Evolutionary conservation across 441 rosid species (phyloP).

Genomic region (Cnidoscolus chayamansa): DNA sequence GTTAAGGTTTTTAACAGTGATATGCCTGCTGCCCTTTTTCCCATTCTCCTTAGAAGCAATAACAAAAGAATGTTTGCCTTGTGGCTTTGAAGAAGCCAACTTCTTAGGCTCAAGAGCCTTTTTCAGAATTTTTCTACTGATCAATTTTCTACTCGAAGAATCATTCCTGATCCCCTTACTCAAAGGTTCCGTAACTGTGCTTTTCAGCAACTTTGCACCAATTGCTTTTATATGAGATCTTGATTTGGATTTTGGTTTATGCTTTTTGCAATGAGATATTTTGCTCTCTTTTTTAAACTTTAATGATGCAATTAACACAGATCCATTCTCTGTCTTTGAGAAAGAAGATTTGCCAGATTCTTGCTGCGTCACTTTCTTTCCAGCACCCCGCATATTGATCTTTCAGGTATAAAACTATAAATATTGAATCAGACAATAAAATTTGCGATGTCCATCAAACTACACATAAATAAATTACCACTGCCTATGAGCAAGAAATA

Average conservation of each 20-base stretch:
- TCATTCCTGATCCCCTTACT: constrained; percentile 30
- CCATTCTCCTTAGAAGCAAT: constrained; percentile 30
- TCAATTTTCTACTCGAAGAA: constrained; percentile 25
- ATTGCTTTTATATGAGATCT: constrained; percentile 37
- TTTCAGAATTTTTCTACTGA: constrained; percentile 24
- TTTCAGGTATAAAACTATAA: constrained; percentile 22
- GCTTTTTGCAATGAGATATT: constrained; percentile 33
- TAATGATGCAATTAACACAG: constrained; percentile 58
- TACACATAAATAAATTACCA: not conserved
- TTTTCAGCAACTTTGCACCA: constrained; percentile 32
- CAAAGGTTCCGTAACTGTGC: constrained; percentile 22
- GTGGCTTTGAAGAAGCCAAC: constrained; percentile 25
- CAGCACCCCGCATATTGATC: constrained; percentile 38
- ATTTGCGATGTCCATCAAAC: not conserved
- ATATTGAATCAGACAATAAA: not conserved
- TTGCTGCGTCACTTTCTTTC: constrained; percentile 29
- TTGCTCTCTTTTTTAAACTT: constrained; percentile 37
- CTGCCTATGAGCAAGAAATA: constrained; percentile 1
- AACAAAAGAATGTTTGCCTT: constrained; percentile 21
- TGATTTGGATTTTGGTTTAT: constrained; percentile 34
- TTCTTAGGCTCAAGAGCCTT: constrained; percentile 33
- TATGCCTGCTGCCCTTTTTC: constrained; percentile 26
- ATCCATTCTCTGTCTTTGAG: constrained; percentile 44
- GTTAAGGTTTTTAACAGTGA: constrained; percentile 36
- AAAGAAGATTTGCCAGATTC: constrained; percentile 38